A percentile compares a stretch with the other conserved stretches of the same genome.
Conservation (phyloP, 164 flowering plant genomes). For the Echeveria elegans region DNA sequence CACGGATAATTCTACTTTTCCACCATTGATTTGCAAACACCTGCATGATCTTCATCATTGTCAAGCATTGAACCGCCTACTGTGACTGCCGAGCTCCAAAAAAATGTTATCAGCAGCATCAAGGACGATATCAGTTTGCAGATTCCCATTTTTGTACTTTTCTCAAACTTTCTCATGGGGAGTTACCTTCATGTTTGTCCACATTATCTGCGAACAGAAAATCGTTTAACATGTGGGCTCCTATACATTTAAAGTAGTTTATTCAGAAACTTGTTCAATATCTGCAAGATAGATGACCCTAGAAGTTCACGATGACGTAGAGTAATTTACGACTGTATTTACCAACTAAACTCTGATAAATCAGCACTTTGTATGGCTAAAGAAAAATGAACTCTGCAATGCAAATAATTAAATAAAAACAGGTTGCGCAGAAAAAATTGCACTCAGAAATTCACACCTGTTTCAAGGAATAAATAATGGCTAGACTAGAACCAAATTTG, state of each 20-base stretch:
- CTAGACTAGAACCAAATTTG: not conserved
- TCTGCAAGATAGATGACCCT: not conserved
- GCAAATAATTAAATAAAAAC: not conserved
- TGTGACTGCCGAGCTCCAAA: not conserved
- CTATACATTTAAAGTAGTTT: not conserved
- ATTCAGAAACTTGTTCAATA: not conserved
- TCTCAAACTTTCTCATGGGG: not conserved
- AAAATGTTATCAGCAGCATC: not conserved
- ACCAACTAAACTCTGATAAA: not conserved
- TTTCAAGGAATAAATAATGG: not conserved
- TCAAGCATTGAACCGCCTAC: not conserved
- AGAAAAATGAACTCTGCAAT: not conserved
- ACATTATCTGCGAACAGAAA: not conserved
- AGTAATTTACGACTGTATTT: not conserved
- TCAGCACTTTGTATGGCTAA: conserved; percentile 1
- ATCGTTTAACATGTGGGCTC: not conserved
- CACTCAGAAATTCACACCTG: conserved; percentile 1
- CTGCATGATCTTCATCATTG: not conserved
- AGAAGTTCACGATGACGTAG: not conserved
- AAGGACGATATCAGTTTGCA: not conserved
- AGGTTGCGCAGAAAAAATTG: not conserved
- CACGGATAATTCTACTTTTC: not conserved
- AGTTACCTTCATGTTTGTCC: not conserved
- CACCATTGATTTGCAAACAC: conserved; percentile 4
- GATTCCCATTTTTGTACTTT: conserved; percentile 3